These are phyloP conservation scores for Voacanga thouarsii DNA, from an alignment of 257 asterid species.

Conservation along the genomic window DNA sequence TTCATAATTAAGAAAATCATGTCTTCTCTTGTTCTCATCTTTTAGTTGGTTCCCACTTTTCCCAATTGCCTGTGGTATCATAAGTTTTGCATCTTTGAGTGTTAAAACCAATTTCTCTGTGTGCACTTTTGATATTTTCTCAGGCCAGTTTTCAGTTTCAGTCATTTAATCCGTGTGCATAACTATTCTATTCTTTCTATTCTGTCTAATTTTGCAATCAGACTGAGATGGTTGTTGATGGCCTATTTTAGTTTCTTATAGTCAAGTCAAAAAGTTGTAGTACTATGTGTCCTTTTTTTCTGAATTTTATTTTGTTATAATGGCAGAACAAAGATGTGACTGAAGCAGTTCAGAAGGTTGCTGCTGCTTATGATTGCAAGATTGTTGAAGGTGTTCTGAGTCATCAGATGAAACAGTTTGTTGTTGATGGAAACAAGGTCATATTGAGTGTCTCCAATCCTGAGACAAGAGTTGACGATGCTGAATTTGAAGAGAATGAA, in stretches of 20 bases:
- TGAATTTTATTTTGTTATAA: background rate
- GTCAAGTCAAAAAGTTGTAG: background rate
- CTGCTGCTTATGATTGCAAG: constrained; percentile 85
- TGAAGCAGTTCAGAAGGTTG: constrained; percentile 71
- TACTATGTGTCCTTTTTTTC: background rate
- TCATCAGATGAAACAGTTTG: constrained; percentile 87
- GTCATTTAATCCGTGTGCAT: background rate
- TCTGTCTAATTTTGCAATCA: background rate
- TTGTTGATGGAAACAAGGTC: constrained; percentile 82
- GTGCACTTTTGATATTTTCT: background rate
- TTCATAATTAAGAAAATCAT: background rate
- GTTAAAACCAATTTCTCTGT: background rate
- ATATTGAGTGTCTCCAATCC: constrained; percentile 60
- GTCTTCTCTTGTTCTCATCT: background rate
- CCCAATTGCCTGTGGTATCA: background rate
- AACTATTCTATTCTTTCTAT: background rate
- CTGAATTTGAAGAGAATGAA: constrained; percentile 85
- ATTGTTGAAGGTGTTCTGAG: constrained; percentile 83
- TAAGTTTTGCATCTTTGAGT: background rate
- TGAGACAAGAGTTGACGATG: constrained; percentile 79
- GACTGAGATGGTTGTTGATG: background rate
- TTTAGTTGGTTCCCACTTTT: background rate
- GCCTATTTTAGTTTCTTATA: background rate
- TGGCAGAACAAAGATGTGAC: constrained; percentile 65
- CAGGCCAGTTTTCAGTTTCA: background rate